A percentile compares a stretch with the other conserved stretches of the same genome.
These are phyloP conservation scores for Kwoniella dejecticola DNA, from an alignment of 768 basidiomycete genomes.

Conservation along the genomic window DNA sequence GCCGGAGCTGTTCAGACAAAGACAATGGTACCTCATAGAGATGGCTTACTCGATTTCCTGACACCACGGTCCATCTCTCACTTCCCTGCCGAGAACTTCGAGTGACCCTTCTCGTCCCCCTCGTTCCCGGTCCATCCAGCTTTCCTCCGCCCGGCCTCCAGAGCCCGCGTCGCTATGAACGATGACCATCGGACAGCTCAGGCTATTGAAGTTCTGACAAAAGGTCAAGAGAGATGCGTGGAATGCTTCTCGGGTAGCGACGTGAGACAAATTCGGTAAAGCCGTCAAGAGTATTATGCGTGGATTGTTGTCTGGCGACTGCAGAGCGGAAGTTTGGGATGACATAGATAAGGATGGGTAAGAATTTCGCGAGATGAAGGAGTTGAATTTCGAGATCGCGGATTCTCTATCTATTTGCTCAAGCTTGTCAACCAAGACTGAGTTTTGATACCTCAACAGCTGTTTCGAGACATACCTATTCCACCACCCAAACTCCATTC, in stretches of 20 bases:
- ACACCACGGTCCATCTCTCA: conserved; percentile 73
- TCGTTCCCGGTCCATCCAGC: conserved; percentile 61
- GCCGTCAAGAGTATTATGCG: conserved; percentile 82
- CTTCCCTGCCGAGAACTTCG: conserved; percentile 68
- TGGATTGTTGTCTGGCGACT: conserved; percentile 41
- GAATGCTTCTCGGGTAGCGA: conserved; percentile 68
- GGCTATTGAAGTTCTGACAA: conserved; percentile 54
- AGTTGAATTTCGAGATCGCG: conserved; percentile 66
- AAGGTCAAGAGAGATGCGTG: conserved; percentile 69
- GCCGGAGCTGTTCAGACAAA: neutral
- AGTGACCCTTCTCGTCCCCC: conserved; percentile 60
- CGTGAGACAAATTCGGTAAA: conserved; percentile 84
- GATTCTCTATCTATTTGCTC: conserved; percentile 57
- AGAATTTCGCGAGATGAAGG: conserved; percentile 66
- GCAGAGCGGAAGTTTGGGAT: conserved; percentile 21
- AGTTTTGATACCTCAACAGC: no score
- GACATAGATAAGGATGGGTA: conserved; percentile 41
- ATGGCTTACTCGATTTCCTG: conserved; percentile 72
- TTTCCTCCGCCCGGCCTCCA: conserved; percentile 66
- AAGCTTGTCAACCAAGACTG: no score
- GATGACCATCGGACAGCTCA: conserved; percentile 69
- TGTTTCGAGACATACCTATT: conserved; percentile 45
- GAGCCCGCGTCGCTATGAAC: conserved; percentile 80
- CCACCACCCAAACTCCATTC: conserved; percentile 59
- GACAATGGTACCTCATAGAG: neutral